These are phyloP conservation scores for Prunus campanulata DNA, from an alignment of 306 rosid species.

Conservation along the genomic window DNA sequence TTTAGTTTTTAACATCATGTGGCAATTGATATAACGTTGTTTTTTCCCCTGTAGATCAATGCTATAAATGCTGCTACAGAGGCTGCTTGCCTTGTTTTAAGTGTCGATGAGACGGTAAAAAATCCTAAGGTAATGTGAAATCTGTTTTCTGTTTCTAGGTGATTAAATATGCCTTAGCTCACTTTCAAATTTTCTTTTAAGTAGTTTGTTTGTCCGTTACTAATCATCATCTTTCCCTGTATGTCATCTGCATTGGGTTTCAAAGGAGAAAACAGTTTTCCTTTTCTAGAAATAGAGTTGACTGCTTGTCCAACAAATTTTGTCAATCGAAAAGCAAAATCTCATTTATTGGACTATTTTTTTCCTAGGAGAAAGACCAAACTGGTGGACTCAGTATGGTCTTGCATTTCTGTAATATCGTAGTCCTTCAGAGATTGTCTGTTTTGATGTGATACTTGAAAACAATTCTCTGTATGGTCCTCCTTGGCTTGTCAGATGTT, in stretches of 20 bases:
- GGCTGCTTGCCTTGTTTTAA: constrained; percentile 91
- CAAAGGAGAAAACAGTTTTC: neutral
- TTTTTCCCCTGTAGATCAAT: constrained; percentile 61
- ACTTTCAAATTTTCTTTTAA: neutral
- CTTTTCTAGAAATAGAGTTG: neutral
- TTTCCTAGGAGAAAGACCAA: neutral
- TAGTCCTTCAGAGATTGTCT: neutral
- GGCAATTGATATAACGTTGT: neutral
- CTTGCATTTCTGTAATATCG: neutral
- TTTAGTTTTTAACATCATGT: constrained; percentile 19
- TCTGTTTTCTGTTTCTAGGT: neutral
- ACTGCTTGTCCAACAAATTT: neutral
- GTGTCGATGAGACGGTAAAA: constrained; percentile 94
- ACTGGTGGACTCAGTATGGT: neutral
- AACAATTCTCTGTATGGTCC: too few relatives aligned
- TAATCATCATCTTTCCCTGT: neutral
- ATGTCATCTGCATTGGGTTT: too few relatives aligned
- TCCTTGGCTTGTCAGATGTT: too few relatives aligned
- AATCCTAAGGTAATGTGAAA: constrained; percentile 76
- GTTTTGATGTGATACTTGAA: neutral
- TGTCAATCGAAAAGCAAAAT: too few relatives aligned
- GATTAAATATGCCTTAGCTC: neutral
- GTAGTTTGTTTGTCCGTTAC: neutral
- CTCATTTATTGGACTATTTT: neutral
- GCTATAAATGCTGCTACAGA: constrained; percentile 99